Percentiles rank a stretch among this genome's conserved stretches.
phyloP scores from a whole-genome alignment of 2,329 filamentous ascomycete species.

The Colletotrichum liaoningense region DNA sequence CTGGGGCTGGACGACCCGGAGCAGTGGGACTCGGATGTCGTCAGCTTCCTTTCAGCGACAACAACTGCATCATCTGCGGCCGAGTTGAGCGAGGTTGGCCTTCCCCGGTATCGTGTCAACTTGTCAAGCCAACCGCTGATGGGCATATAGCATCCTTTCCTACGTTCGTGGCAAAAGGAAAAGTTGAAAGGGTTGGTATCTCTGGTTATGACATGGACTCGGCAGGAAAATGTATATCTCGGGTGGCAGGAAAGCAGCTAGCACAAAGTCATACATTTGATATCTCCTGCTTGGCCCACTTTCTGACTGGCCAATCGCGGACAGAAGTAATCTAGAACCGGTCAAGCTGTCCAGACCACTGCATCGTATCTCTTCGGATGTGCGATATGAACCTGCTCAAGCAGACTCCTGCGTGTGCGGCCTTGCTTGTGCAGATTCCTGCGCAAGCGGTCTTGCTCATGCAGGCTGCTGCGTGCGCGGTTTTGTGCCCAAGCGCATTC shows the following conservation, averaged over 20 bases:
- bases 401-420: too few relatives aligned
- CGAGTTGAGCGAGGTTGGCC: background rate
- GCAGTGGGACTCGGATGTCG: conserved; percentile 5
- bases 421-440: too few relatives aligned
- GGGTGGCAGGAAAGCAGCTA: conserved; percentile 1
- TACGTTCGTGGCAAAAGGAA: conserved; percentile 12
- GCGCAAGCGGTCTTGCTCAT: too few relatives aligned
- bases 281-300: too few relatives aligned
- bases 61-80: background rate
- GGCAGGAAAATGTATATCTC: conserved; percentile 10
- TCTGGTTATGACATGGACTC: conserved; percentile 7
- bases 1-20: background rate
- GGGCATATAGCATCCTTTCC: background rate
- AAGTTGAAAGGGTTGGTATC: conserved; percentile 11
- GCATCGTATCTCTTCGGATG: too few relatives aligned
- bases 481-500: too few relatives aligned
- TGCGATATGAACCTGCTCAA: too few relatives aligned
- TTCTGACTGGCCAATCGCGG: too few relatives aligned
- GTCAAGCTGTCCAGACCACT: too few relatives aligned
- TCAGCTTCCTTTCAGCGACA: conserved; percentile 1
- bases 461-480: too few relatives aligned
- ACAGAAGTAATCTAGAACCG: too few relatives aligned
- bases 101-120: background rate
- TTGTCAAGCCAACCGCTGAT: background rate
- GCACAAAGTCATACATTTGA: background rate